Evolutionary conservation across 148 eudicot genomes (phyloP).

Genomic region (Cornus florida): DNA sequence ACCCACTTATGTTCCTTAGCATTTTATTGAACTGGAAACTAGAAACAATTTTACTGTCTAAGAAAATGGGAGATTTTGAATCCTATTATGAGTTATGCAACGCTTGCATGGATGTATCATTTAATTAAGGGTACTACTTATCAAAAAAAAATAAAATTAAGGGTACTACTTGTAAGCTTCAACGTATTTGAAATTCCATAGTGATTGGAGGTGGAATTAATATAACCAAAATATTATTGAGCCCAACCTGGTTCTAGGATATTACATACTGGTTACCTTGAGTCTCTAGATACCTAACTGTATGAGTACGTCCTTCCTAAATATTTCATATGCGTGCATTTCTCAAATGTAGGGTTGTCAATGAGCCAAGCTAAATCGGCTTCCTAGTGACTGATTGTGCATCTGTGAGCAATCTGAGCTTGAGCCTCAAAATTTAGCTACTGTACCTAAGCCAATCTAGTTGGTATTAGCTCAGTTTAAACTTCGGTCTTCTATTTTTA

Average conservation of each 20-base stretch:
- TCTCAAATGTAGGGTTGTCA: background rate
- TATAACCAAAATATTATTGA: background rate
- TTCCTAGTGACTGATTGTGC: background rate
- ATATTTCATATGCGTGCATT: background rate
- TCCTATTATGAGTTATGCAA: background rate
- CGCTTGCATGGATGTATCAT: background rate
- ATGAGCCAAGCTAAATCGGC: background rate
- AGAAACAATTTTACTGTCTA: background rate
- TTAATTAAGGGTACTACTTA: background rate
- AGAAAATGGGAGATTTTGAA: slow-evolving; percentile 1
- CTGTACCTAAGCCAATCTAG: background rate
- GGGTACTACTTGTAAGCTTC: background rate
- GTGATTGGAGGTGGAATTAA: slow-evolving; percentile 1
- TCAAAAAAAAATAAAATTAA: too few species aligned
- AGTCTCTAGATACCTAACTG: background rate
- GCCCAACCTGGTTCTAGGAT: background rate
- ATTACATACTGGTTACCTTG: background rate
- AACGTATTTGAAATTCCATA: background rate
- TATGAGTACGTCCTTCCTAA: background rate
- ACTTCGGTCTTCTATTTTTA: background rate
- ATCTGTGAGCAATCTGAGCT: background rate
- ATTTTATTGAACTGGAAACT: background rate
- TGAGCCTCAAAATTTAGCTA: background rate
- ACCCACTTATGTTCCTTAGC: background rate
- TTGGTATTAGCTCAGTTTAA: background rate